phyloP scores from a whole-genome alignment of 352 stramenopile species.

The Phytophthora sp. region DNA sequence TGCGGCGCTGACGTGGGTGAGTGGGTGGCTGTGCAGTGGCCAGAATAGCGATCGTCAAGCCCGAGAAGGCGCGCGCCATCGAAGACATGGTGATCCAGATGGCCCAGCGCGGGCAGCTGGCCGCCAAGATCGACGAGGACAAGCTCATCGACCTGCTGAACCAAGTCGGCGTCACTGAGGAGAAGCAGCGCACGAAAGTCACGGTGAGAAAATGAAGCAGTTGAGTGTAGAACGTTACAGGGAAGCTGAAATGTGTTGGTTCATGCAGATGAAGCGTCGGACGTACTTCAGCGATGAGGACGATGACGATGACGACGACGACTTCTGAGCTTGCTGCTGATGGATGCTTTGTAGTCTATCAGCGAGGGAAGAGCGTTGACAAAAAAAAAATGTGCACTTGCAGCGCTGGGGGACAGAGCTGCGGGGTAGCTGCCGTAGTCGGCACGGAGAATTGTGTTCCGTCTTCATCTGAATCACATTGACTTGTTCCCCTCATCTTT shows the following conservation, averaged over 20 bases:
- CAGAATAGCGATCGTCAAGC: conserved; percentile 90
- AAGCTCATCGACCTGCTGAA: conserved; percentile 87
- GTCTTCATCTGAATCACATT: background rate
- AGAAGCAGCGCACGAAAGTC: conserved; percentile 90
- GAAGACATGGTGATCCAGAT: conserved; percentile 90
- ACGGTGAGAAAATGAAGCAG: conserved; percentile 46
- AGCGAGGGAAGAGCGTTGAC: background rate
- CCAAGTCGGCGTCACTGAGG: conserved; percentile 75
- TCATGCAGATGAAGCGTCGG: conserved; percentile 80
- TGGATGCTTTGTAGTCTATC: background rate
- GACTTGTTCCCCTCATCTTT: background rate
- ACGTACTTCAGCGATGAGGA: conserved; percentile 91
- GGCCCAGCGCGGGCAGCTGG: conserved; percentile 82
- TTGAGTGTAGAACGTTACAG: background rate
- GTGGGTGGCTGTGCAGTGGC: conserved; percentile 52
- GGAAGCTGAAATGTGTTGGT: background rate
- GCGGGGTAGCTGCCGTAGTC: too few relatives aligned
- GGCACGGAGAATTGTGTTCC: background rate
- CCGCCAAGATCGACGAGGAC: conserved; percentile 83
- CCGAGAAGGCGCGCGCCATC: conserved; percentile 84
- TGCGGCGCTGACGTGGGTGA: background rate
- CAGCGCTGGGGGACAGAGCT: background rate
- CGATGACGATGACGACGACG: conserved; percentile 83
- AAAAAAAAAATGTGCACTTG: background rate
- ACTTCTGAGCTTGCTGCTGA: conserved; percentile 27